Evolutionary conservation across 495 filamentous ascomycete genomes (phyloP).

Genomic region (Penicillium tannophilum): DNA sequence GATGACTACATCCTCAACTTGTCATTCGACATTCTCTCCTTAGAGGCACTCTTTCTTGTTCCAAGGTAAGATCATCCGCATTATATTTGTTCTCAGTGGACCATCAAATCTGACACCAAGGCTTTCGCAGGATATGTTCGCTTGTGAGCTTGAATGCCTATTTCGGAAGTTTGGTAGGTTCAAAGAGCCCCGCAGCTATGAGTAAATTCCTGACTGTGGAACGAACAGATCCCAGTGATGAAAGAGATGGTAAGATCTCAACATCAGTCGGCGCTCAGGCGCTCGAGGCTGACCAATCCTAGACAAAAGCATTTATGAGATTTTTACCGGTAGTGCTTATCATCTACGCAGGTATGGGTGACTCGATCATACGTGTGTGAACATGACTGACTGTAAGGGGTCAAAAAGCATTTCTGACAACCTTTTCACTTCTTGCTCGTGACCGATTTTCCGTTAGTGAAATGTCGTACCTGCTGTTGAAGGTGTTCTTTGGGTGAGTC

Average conservation of each 20-base stretch:
- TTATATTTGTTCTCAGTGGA: conserved; percentile 8
- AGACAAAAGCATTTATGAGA: conserved; percentile 89
- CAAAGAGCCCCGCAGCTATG: conserved; percentile 9
- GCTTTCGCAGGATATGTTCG: conserved; percentile 69
- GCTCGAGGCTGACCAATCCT: conserved; percentile 34
- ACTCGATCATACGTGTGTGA: conserved; percentile 16
- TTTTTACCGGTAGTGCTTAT: conserved; percentile 87
- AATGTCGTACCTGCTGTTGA: conserved; percentile 86
- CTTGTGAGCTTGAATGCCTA: conserved; percentile 87
- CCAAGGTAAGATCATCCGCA: conserved; percentile 55
- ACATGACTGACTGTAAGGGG: conserved; percentile 16
- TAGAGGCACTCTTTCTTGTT: conserved; percentile 89
- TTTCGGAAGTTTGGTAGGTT: conserved; percentile 74
- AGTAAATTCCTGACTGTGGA: conserved; percentile 28
- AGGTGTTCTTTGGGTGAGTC: conserved; percentile 72
- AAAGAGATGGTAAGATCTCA: conserved; percentile 72
- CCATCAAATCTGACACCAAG: conserved; percentile 20
- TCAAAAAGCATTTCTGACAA: conserved; percentile 79
- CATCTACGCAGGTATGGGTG: conserved; percentile 65
- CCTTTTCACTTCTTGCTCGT: conserved; percentile 84
- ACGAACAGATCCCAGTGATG: conserved; percentile 70
- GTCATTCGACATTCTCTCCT: conserved; percentile 83
- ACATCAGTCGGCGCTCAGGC: conserved; percentile 2
- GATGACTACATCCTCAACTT: conserved; percentile 67
- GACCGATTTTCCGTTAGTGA: conserved; percentile 69